These are phyloP conservation scores for Calonectria pauciramosa DNA, from an alignment of 2,329 filamentous ascomycete species.

Conservation along the genomic window DNA sequence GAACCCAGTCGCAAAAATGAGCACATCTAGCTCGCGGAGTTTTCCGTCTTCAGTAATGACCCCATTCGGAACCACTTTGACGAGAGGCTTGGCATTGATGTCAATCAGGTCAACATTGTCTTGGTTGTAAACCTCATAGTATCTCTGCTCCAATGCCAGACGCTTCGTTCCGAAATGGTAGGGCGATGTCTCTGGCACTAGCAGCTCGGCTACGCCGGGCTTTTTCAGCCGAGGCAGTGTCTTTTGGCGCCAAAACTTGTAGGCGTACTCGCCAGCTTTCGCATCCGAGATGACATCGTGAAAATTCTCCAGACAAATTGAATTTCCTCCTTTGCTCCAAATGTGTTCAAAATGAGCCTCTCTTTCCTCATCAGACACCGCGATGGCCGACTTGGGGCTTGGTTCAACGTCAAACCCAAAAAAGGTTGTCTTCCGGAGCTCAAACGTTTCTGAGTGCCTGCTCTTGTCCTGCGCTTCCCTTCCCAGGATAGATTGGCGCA, in stretches of 20 bases:
- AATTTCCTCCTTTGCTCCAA: slow-evolving; percentile 5
- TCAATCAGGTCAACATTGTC: slow-evolving; percentile 27
- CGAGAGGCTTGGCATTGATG: slow-evolving; percentile 20
- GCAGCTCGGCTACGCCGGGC: background rate
- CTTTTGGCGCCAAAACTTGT: slow-evolving; percentile 16
- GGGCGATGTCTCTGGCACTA: slow-evolving; percentile 16
- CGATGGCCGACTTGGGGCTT: background rate
- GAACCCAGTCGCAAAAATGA: slow-evolving; percentile 33
- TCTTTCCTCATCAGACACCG: background rate
- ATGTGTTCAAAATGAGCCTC: background rate
- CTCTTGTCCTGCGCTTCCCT: background rate
- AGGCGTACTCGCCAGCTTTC: background rate
- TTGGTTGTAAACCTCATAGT: slow-evolving; percentile 33
- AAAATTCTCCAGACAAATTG: background rate
- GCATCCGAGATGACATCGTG: background rate
- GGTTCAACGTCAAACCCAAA: background rate
- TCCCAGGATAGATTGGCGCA: slow-evolving; percentile 22
- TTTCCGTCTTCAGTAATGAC: slow-evolving; percentile 10
- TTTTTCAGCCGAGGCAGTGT: slow-evolving; percentile 1
- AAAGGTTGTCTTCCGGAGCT: slow-evolving; percentile 10
- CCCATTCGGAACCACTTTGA: background rate
- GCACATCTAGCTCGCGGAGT: slow-evolving; percentile 5
- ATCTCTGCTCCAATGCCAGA: slow-evolving; percentile 20
- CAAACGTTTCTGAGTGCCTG: background rate
- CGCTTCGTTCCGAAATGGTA: slow-evolving; percentile 29